Conservation (phyloP, 495 filamentous ascomycete genomes). For the Choiromyces venosus region DNA sequence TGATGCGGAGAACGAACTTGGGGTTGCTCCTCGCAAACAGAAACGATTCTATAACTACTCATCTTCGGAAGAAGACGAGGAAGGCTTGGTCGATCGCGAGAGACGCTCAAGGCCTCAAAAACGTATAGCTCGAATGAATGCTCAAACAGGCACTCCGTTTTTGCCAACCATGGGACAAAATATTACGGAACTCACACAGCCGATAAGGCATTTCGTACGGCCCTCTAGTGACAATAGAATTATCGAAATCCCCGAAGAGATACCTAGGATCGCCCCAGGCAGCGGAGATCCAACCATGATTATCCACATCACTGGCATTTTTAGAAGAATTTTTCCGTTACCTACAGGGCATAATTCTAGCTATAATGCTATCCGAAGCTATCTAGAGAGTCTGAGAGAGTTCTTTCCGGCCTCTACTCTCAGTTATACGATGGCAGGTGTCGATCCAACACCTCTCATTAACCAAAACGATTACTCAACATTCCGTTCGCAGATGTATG, state of each 20-base stretch:
- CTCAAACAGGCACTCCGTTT: neutral
- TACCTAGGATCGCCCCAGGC: neutral
- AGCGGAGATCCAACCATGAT: neutral
- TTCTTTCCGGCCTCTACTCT: neutral
- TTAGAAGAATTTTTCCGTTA: neutral
- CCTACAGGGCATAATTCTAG: neutral
- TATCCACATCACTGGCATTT: neutral
- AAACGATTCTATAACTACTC: neutral
- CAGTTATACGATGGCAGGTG: neutral
- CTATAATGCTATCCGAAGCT: neutral
- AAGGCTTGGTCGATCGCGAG: neutral
- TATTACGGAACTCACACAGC: neutral
- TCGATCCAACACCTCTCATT: neutral
- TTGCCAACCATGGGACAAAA: neutral
- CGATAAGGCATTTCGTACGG: neutral
- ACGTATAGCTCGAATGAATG: constrained; percentile 1
- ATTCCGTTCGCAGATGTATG: neutral
- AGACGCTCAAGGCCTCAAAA: neutral
- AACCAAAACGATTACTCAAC: neutral
- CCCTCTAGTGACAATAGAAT: neutral
- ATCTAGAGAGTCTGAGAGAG: neutral
- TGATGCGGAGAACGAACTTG: neutral
- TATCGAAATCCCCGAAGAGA: neutral
- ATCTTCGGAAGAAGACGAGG: neutral
- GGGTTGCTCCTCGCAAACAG: neutral